Percentiles rank a stretch among this genome's conserved stretches.
Conservation (phyloP, 768 basidiomycete genomes). For the Boletus barrowsii region DNA sequence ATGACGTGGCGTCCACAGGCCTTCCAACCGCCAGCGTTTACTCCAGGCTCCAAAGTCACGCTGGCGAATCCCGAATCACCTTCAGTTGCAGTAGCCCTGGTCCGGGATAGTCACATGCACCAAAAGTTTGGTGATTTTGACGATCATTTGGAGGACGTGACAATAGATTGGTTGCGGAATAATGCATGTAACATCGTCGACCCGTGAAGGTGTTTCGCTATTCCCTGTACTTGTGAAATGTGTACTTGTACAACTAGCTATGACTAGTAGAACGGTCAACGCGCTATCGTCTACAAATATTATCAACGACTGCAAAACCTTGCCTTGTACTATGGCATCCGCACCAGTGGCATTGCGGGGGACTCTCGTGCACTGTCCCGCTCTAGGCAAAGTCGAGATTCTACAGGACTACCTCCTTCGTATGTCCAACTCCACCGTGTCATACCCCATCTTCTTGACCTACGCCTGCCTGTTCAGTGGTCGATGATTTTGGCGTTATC, state of each 20-base stretch:
- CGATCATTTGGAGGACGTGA: conserved; percentile 76
- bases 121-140: conserved; percentile 75
- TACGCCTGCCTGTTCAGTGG: conserved; percentile 21
- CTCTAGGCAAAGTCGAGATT: conserved; percentile 52
- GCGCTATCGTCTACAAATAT: no score
- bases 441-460: conserved; percentile 2
- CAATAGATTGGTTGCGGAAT: conserved; percentile 48
- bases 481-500: conserved; percentile 46
- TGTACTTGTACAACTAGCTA: no score
- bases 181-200: conserved; percentile 27
- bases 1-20: conserved; percentile 48
- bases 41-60: conserved; percentile 43
- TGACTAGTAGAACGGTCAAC: no score
- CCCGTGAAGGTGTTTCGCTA: conserved; percentile 6
- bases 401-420: conserved; percentile 56
- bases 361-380: conserved; percentile 56
- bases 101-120: conserved; percentile 50
- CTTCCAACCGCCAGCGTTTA: conserved; percentile 41
- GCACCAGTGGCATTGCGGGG: conserved; percentile 37
- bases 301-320: neutral
- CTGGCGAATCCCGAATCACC: conserved; percentile 47
- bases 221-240: no score
- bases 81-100: conserved; percentile 44
- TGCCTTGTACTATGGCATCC: neutral
- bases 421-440: conserved; percentile 6